Conservation (phyloP, 1,284 basidiomycete genomes). For the Apiotrichum akiyoshidainum region DNA sequence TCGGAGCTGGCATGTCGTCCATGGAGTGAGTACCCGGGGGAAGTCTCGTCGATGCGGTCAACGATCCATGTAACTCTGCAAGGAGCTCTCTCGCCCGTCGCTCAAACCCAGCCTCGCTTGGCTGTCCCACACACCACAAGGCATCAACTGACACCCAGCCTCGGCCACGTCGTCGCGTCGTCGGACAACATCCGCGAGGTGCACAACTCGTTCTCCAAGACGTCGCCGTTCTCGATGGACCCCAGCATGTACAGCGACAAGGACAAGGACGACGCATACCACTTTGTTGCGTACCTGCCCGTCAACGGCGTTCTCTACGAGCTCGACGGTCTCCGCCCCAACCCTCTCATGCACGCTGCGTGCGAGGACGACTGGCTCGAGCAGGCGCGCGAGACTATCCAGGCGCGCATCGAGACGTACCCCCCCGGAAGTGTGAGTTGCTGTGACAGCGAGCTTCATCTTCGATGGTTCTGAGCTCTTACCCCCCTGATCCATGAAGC, state of each 20-base stretch:
- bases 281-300: constrained; percentile 87
- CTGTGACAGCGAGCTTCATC: background rate
- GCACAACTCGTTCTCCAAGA: constrained; percentile 74
- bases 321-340: constrained; percentile 77
- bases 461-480: too few species aligned
- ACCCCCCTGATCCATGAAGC: background rate
- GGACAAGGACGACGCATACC: constrained; percentile 84
- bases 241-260: constrained; percentile 55
- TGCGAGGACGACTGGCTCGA: constrained; percentile 71
- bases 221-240: constrained; percentile 79
- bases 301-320: constrained; percentile 79
- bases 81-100: too few species aligned
- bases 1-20: constrained; percentile 78
- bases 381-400: constrained; percentile 75
- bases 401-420: constrained; percentile 80
- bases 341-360: constrained; percentile 72
- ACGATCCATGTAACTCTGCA: too few species aligned
- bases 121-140: too few species aligned
- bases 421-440: constrained; percentile 70
- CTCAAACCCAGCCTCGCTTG: too few species aligned
- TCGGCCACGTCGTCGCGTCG: constrained; percentile 78
- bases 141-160: constrained; percentile 52
- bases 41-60: too few species aligned
- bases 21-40: constrained; percentile 58
- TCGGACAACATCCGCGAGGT: constrained; percentile 78